Base-by-base conservation (phyloP, 371 early-diverging fungal genomes). In the Fennellomyces sp. region DNA sequence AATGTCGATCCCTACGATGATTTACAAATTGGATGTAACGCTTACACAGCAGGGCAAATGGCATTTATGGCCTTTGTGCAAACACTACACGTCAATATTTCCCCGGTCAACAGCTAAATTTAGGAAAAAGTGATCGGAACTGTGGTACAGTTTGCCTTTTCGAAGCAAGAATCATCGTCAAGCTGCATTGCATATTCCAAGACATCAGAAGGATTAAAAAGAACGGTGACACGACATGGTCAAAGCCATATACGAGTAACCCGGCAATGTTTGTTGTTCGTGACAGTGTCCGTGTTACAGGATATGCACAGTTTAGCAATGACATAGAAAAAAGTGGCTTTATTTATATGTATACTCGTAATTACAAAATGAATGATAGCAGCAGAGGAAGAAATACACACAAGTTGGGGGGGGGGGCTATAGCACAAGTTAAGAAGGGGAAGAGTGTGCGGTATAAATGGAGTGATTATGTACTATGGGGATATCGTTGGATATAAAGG, bases 11-110 rank as follows among this genome's bases (percentile, higher is more conserved):
- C 5, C 23, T 45, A 23, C 23, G 23, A 45, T 45, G 45, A 45
- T 45, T 45, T 19, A 45, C 45, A 45, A 45, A 45, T 45, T 45
- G 45, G 45, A 45, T 45, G 45, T 45, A 45, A 45, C 45, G 21
- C 21, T 45, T 45, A 45, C 45, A 45, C 45, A 45, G n/a, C 45
- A 45, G 19, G n/a, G n/a, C n/a, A n/a, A n/a, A n/a, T n/a, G n/a
- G n/a, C n/a, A n/a, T n/a, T n/a, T n/a, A n/a, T n/a, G n/a, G n/a
- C n/a, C n/a, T n/a, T n/a, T n/a, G n/a, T n/a, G n/a, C n/a, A n/a
- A n/a, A n/a, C n/a, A n/a, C n/a, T n/a, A n/a, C n/a, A n/a, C n/a
- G n/a, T n/a, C n/a, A n/a, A n/a, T n/a, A n/a, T n/a, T n/a, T n/a
- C n/a, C n/a, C n/a, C n/a, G n/a, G n/a, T n/a, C n/a, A n/a, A n/a